phyloP scores from a whole-genome alignment of 805 yeast species.

The Saturnispora mendoncae region DNA sequence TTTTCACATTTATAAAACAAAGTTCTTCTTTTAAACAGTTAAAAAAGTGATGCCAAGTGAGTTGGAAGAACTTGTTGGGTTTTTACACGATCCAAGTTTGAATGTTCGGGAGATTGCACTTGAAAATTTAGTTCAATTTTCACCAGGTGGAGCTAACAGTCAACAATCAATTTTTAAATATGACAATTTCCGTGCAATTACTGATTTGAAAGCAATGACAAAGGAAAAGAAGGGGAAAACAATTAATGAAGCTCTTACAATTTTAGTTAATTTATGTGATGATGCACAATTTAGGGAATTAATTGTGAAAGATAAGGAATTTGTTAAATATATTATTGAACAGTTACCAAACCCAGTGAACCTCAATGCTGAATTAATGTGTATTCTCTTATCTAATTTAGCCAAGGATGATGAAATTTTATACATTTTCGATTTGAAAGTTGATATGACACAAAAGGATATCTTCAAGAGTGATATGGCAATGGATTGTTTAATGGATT shows the following conservation, averaged over 20 bases:
- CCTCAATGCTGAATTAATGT: constrained; percentile 67
- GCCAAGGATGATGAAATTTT: constrained; percentile 67
- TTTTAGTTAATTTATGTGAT: constrained; percentile 75
- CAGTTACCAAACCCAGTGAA: constrained; percentile 48
- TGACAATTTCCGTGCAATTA: constrained; percentile 61
- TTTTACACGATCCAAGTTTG: constrained; percentile 73
- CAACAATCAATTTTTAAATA: constrained; percentile 57
- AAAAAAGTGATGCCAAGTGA: constrained; percentile 16
- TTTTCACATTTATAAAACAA: not conserved
- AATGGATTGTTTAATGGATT: constrained; percentile 77
- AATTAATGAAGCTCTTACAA: constrained; percentile 64
- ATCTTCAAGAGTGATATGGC: constrained; percentile 50
- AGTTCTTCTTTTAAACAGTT: not conserved
- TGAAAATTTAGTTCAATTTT: constrained; percentile 73
- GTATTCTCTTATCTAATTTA: constrained; percentile 76
- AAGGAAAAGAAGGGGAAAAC: constrained; percentile 44
- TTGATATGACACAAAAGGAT: constrained; percentile 29
- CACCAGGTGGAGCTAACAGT: constrained; percentile 51
- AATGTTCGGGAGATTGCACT: constrained; percentile 77
- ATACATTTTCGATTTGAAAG: constrained; percentile 36
- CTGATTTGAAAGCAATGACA: constrained; percentile 57
- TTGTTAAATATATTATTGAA: constrained; percentile 39
- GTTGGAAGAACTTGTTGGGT: constrained; percentile 48
- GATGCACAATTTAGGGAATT: constrained; percentile 53
- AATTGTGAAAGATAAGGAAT: constrained; percentile 56